Percentiles rank a stretch among this genome's conserved stretches.
Conservation (phyloP, 371 early-diverging fungal species). For the Mucor lusitanicus region DNA sequence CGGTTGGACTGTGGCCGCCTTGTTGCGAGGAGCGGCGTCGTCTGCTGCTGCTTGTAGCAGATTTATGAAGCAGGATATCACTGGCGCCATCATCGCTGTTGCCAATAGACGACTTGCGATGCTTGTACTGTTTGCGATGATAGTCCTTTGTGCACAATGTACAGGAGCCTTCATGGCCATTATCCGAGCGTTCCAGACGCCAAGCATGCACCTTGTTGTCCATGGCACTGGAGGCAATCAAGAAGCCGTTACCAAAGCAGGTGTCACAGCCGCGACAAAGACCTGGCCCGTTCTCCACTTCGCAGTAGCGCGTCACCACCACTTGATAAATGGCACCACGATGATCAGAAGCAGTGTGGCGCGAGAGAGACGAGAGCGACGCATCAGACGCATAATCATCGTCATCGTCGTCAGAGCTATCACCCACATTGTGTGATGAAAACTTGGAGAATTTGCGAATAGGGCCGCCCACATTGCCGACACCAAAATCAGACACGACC, state of each 20-base stretch:
- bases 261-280: slow-evolving; percentile 30
- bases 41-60: neutral
- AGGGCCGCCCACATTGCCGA: slow-evolving; percentile 8
- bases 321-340: slow-evolving; percentile 29
- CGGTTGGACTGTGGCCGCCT: neutral
- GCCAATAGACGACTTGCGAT: slow-evolving; percentile 12
- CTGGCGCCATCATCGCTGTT: slow-evolving; percentile 4
- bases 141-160: slow-evolving; percentile 28
- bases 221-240: slow-evolving; percentile 31
- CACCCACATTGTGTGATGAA: neutral
- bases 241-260: slow-evolving; percentile 38
- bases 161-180: slow-evolving; percentile 17
- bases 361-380: neutral
- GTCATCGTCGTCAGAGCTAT: slow-evolving; percentile 5
- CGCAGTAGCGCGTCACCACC: slow-evolving; percentile 32
- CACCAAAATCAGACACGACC: neutral
- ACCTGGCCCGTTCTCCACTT: slow-evolving; percentile 30
- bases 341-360: slow-evolving; percentile 14
- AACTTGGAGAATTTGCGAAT: slow-evolving; percentile 22
- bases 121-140: slow-evolving; percentile 33
- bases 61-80: neutral
- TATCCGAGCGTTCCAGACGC: slow-evolving; percentile 27
- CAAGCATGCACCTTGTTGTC: slow-evolving; percentile 39
- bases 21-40: slow-evolving; percentile 1
- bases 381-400: neutral